Base-by-base conservation (phyloP, 2,329 filamentous ascomycete genomes). In the Myriosclerotinia scirpicola region DNA sequence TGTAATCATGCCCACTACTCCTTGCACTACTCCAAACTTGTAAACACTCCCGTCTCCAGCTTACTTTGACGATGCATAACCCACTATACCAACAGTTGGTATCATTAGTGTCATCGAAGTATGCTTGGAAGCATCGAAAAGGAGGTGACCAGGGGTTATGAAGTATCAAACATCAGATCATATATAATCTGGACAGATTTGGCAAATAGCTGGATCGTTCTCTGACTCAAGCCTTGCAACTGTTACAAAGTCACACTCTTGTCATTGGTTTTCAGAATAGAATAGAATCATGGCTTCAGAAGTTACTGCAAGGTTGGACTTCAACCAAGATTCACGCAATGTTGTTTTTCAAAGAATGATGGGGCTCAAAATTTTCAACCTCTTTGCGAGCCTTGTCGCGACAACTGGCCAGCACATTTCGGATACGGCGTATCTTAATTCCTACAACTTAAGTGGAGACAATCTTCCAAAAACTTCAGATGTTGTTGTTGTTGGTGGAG, bases 401-500 rank as follows among this genome's bases (percentile, higher is more conserved):
- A 59, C 26, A 59, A 34, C 20, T 36, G 48, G 30, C 22, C 15
- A 52, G 26, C 42, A 26, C 9, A 36, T n/a, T 46, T 65, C 63
- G n/a, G 54, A 59, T 52, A 46, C 63, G 9, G n/a, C n/a, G 7
- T 26, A 56, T 42, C 22, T 65, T 15, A 65, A 65, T 14, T 40
- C 42, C 22, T 52, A 40, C n/a, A 59, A 65, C 20, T 22, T 20
- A 22, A 30, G 30, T 50, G 40, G 54, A 12, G 52, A 54, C 11
- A 53, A 69, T 9, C 34, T 69, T 9, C 69, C 72, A 5, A n/a
- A 38, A 34, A 61, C 52, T 9, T 68, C 72, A 15, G 72, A 74
- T 68, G 71, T 74, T 5, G 70, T 74, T 17, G 68, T 74, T 22
- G 67, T 67, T 5, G 72, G 72, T 12, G 72, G 62, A 56, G 72